Percentiles rank a stretch among this genome's conserved stretches.
phyloP scores from a whole-genome alignment of 805 yeast species.

The Saccharomycopsis amapae region DNA sequence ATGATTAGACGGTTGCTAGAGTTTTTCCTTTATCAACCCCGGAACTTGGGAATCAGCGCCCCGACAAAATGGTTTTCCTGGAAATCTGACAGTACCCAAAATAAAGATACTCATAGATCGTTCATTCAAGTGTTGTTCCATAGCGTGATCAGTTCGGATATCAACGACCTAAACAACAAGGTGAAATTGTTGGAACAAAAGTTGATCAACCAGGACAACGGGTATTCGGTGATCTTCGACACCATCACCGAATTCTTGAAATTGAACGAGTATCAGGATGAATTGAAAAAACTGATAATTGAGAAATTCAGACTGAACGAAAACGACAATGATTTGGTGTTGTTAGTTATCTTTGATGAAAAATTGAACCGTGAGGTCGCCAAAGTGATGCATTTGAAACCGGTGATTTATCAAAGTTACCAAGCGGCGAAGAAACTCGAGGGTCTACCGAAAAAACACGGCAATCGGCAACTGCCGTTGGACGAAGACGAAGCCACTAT shows the following conservation, averaged over 20 bases:
- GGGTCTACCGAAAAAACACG: not conserved
- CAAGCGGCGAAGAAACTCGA: not conserved
- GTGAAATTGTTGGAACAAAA: slow-evolving; percentile 2
- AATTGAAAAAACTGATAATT: slow-evolving; percentile 2
- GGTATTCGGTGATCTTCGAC: slow-evolving; percentile 1
- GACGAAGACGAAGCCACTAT: too few species aligned
- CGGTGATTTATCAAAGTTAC: not conserved
- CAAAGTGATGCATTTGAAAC: too few species aligned
- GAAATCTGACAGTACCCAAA: too few species aligned
- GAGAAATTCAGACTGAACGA: not conserved
- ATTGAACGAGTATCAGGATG: slow-evolving; percentile 7
- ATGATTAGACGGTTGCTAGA: slow-evolving; percentile 76
- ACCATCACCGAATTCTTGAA: slow-evolving; percentile 6
- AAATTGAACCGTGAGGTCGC: not conserved
- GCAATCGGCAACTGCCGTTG: too few species aligned
- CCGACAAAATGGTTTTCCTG: too few species aligned
- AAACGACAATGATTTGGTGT: slow-evolving; percentile 6
- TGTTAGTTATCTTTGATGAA: slow-evolving; percentile 6
- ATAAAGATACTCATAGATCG: slow-evolving; percentile 14
- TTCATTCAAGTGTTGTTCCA: slow-evolving; percentile 16
- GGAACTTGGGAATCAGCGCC: slow-evolving; percentile 9
- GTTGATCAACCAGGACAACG: not conserved
- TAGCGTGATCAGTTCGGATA: slow-evolving; percentile 12
- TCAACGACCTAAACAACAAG: slow-evolving; percentile 8
- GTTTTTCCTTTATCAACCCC: slow-evolving; percentile 70